Evolutionary conservation across 1,284 basidiomycete species (phyloP).

Genomic region (Pseudozyma flocculosa): DNA sequence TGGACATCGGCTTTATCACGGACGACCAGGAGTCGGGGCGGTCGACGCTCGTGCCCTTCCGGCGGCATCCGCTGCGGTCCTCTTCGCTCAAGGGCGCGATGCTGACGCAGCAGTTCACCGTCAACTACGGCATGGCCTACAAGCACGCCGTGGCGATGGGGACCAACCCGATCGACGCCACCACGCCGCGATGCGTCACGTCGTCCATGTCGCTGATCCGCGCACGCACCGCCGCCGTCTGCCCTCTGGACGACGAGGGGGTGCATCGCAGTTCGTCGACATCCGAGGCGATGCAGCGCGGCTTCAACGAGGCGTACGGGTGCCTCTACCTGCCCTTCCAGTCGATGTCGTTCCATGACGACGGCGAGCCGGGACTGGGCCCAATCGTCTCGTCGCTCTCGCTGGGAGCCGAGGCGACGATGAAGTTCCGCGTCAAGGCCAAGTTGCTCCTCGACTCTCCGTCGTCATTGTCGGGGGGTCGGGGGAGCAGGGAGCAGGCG

Average conservation of each 20-base stretch:
- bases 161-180: conserved; percentile 10
- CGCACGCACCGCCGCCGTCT: conserved; percentile 5
- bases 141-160: conserved; percentile 36
- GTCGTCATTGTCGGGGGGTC: too few species aligned
- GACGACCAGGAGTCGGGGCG: background rate
- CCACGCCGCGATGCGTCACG: conserved; percentile 6
- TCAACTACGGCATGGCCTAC: conserved; percentile 40
- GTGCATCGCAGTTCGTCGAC: background rate
- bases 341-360: conserved; percentile 42
- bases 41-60: conserved; percentile 15
- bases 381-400: conserved; percentile 35
- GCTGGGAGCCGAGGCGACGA: conserved; percentile 26
- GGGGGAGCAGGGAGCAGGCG: too few species aligned
- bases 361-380: conserved; percentile 40
- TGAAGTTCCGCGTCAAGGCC: conserved; percentile 34
- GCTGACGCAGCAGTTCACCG: conserved; percentile 41
- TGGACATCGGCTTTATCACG: background rate
- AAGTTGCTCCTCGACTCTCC: conserved; percentile 3
- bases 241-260: background rate
- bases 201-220: conserved; percentile 14
- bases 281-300: background rate
- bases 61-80: conserved; percentile 14
- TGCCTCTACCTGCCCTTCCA: conserved; percentile 34
- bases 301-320: conserved; percentile 45
- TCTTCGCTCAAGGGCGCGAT: conserved; percentile 10